A percentile compares a stretch with the other conserved stretches of the same genome.
Evolutionary conservation across 331 rosid genomes (phyloP).

Genomic region (Pyrus hybrid): DNA sequence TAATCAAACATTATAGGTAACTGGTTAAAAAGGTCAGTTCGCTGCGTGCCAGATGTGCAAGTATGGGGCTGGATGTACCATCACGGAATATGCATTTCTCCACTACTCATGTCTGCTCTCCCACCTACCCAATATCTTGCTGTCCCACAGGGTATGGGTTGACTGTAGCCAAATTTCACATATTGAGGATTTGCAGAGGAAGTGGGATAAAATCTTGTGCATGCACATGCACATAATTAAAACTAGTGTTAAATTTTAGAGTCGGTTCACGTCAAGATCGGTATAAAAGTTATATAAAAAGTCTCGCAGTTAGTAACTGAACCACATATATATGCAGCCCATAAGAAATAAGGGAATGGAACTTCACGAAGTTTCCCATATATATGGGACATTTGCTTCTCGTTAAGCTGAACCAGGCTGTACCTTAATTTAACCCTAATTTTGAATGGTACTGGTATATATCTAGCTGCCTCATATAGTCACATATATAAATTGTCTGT

Average conservation of each 20-base stretch:
- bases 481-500: too few relatives aligned
- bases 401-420: not conserved
- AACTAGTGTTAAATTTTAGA: not conserved
- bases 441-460: not conserved
- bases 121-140: not conserved
- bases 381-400: not conserved
- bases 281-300: too few relatives aligned
- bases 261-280: too few relatives aligned
- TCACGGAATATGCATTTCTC: not conserved
- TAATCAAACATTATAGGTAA: not conserved
- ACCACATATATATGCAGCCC: not conserved
- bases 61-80: not conserved
- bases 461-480: not conserved
- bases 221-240: not conserved
- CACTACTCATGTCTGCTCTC: not conserved
- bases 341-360: not conserved
- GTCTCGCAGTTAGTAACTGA: not conserved
- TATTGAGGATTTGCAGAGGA: not conserved
- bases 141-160: not conserved
- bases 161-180: not conserved
- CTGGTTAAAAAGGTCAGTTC: not conserved
- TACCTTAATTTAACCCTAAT: not conserved
- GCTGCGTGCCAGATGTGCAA: not conserved
- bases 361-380: not conserved
- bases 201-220: conserved; percentile 2